Evolutionary conservation across 75 land plant genomes (phyloP), one percentile per base, ranked within the genome.

Genomic region (Pseudotsuga menziesii): DNA sequence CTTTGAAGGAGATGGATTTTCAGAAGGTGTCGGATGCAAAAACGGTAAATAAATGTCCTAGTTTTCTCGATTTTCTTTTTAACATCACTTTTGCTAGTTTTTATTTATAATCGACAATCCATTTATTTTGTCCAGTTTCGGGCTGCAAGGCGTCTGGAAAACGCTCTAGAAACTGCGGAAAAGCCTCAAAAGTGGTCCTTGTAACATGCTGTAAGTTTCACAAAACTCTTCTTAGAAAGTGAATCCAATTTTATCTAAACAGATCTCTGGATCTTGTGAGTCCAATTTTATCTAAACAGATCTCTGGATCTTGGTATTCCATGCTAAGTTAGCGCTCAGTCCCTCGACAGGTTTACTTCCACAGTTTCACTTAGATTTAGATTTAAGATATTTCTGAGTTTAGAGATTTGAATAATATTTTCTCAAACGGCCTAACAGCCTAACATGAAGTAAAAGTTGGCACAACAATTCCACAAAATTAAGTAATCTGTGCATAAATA

Each of bases 1-100:
- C 13, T 56, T 76, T 76, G 23, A 17, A 13, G 77, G 77, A 4
- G 77, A 76, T 59, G 77, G 77, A 19, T 76, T 59, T 76, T 2
- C 55, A 13, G 17, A 54, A 15, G 77, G 77, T 20, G 6, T 32
- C 14, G 69, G 77, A 35, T 76, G 77, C 77, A 32, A 6, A 14
- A n/a, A 58, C 16, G 63, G 63, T 76, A 36, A 20, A 17, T 22
- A 19, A 75, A 75, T 64, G 0, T 6, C 35, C 4, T 20, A 2
- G 14, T 2, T 9, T 25, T 74, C 9, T 35, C 41, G 16, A 35
- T 23, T 74, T 71, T 11, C 8, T 6, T 35, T 70, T 70, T 20
- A 72, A 32, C 4, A 9, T 41, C 73, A 32, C 22, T 61, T 41
- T 44, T 44, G 48, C 5, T 44, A 20, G 2, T 39, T 22, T 48